Conservation (phyloP, 495 filamentous ascomycete genomes). For the Aspergillus leporis region DNA sequence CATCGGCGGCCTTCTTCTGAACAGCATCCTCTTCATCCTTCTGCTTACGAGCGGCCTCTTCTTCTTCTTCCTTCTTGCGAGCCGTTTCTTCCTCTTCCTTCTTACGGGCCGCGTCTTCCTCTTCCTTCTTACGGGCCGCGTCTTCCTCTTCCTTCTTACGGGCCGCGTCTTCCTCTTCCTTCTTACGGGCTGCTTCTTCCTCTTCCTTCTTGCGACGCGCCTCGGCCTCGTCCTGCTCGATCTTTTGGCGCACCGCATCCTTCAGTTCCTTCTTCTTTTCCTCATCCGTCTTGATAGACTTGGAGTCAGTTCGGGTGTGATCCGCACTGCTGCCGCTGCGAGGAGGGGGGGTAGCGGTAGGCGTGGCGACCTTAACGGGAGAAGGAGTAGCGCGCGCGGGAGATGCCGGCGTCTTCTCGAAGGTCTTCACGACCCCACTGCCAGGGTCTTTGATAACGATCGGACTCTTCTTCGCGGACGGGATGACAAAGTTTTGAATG, state of each 20-base stretch:
- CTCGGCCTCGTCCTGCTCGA: slow-evolving; percentile 54
- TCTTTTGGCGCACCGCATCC: slow-evolving; percentile 64
- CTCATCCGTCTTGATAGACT: slow-evolving; percentile 62
- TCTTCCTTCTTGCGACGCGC: slow-evolving; percentile 53
- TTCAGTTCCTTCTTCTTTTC: slow-evolving; percentile 70
- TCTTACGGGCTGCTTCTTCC: slow-evolving; percentile 33
- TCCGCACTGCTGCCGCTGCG: slow-evolving; percentile 54
- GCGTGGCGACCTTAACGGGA: slow-evolving; percentile 63
- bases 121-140: slow-evolving; percentile 23
- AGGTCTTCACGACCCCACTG: slow-evolving; percentile 64
- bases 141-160: slow-evolving; percentile 48
- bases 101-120: slow-evolving; percentile 30
- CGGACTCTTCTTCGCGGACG: slow-evolving; percentile 60
- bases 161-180: slow-evolving; percentile 11
- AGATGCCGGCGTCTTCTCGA: slow-evolving; percentile 57
- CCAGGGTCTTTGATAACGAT: slow-evolving; percentile 78
- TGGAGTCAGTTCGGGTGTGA: slow-evolving; percentile 60
- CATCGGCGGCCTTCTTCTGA: slow-evolving; percentile 28
- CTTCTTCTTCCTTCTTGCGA: slow-evolving; percentile 26
- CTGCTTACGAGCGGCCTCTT: slow-evolving; percentile 33
- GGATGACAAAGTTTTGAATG: slow-evolving; percentile 54
- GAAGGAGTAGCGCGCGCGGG: slow-evolving; percentile 56
- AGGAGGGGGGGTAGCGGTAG: slow-evolving; percentile 63
- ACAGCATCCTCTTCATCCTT: slow-evolving; percentile 28
- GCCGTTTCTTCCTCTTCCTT: slow-evolving; percentile 29